Conservation (phyloP, 768 basidiomycete species). For the Kwoniella mangroviensis region DNA sequence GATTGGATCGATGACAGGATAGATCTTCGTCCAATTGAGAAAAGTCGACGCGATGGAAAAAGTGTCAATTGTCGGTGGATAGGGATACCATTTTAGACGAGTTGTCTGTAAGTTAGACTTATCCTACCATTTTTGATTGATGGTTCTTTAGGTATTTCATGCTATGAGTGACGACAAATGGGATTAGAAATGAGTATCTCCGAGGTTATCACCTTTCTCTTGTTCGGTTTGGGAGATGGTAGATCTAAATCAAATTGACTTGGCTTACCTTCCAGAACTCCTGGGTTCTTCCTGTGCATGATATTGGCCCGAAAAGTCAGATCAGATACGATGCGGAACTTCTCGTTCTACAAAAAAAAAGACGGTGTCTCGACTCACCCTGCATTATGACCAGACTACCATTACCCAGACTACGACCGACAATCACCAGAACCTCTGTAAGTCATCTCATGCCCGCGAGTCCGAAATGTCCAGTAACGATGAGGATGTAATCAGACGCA, state of each 20-base stretch:
- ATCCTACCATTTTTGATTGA: slow-evolving; percentile 57
- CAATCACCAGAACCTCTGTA: neutral
- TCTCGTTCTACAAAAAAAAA: too few species aligned
- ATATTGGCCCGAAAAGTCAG: neutral
- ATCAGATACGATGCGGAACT: too few species aligned
- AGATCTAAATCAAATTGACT: too few species aligned
- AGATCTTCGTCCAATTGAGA: too few species aligned
- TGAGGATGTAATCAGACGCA: too few species aligned
- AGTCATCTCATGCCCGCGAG: too few species aligned
- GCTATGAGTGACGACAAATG: slow-evolving; percentile 35
- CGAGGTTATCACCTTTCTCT: neutral
- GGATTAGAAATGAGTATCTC: neutral
- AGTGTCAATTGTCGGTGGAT: neutral
- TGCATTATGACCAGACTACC: slow-evolving; percentile 62
- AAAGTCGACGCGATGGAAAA: neutral
- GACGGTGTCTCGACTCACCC: slow-evolving; percentile 53
- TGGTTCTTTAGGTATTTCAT: slow-evolving; percentile 59
- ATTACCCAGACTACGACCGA: slow-evolving; percentile 49
- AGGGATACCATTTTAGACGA: slow-evolving; percentile 31
- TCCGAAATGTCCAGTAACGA: too few species aligned
- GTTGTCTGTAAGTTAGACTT: slow-evolving; percentile 60
- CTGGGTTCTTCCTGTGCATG: slow-evolving; percentile 56
- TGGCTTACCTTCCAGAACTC: slow-evolving; percentile 60
- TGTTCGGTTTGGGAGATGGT: too few species aligned
- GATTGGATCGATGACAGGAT: neutral